Conservation (phyloP, 495 filamentous ascomycete genomes). For the Penicillium canariense region DNA sequence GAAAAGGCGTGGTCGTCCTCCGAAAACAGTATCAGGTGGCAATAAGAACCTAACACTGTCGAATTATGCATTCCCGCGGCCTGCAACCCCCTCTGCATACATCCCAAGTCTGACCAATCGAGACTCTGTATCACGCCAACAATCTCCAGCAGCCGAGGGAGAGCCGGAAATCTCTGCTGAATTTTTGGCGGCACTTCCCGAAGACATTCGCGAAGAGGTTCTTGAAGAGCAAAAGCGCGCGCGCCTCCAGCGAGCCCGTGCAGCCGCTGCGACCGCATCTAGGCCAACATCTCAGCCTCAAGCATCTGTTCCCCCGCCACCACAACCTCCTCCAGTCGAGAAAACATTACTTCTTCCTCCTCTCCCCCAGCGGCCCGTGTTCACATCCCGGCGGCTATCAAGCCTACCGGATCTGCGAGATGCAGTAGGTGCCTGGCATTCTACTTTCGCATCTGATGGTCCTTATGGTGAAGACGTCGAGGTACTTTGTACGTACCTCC, state of each 20-base stretch:
- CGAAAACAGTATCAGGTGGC: conserved; percentile 33
- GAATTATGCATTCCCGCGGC: conserved; percentile 53
- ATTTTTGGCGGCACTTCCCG: conserved; percentile 78
- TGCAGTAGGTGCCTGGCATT: conserved; percentile 65
- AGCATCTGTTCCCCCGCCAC: not conserved
- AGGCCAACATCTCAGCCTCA: conserved; percentile 20
- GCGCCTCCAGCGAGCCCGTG: conserved; percentile 43
- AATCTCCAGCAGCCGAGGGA: conserved; percentile 21
- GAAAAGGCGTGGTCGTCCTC: conserved; percentile 52
- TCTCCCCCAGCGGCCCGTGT: conserved; percentile 55
- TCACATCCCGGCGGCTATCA: conserved; percentile 61
- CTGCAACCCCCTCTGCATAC: conserved; percentile 12
- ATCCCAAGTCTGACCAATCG: not conserved
- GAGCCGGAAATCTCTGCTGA: conserved; percentile 57
- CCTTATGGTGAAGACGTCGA: conserved; percentile 77
- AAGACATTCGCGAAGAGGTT: conserved; percentile 75
- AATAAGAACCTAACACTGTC: conserved; percentile 61
- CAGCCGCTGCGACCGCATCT: conserved; percentile 26
- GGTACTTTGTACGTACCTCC: conserved; percentile 65
- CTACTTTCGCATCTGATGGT: conserved; percentile 61
- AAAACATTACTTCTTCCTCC: conserved; percentile 49
- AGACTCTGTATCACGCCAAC: conserved; percentile 13
- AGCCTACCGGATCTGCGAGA: conserved; percentile 54
- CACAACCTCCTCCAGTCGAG: conserved; percentile 20
- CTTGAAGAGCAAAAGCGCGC: conserved; percentile 65